These are phyloP conservation scores for Narthecium ossifragum DNA, from an alignment of 106 monocot species.

Conservation along the genomic window DNA sequence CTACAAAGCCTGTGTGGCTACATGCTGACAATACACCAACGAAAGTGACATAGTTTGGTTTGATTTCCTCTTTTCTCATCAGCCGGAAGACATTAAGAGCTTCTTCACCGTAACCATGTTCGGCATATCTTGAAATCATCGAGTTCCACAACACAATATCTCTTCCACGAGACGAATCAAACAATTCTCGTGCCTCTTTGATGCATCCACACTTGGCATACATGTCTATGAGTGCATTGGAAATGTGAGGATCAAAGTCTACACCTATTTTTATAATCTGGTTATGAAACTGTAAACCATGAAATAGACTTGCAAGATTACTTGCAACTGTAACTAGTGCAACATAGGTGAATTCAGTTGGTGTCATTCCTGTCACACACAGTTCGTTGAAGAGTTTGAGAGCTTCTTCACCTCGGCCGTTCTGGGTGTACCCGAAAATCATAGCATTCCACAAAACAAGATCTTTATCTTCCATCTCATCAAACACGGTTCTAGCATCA, in stretches of 20 bases:
- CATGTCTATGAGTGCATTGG: slow-evolving; percentile 80
- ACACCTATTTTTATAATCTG: slow-evolving; percentile 63
- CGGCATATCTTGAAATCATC: slow-evolving; percentile 80
- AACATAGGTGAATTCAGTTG: slow-evolving; percentile 65
- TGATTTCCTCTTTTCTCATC: slow-evolving; percentile 37
- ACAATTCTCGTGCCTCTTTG: slow-evolving; percentile 49
- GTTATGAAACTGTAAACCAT: slow-evolving; percentile 55
- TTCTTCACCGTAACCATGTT: slow-evolving; percentile 70
- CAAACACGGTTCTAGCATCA: slow-evolving; percentile 69
- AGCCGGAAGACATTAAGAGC: slow-evolving; percentile 44
- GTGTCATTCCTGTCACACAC: slow-evolving; percentile 22
- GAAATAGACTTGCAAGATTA: slow-evolving; percentile 45
- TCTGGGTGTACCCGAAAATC: slow-evolving; percentile 63
- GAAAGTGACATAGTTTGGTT: slow-evolving; percentile 75
- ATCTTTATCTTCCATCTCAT: slow-evolving; percentile 60
- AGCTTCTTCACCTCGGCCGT: slow-evolving; percentile 56
- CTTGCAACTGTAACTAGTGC: slow-evolving; percentile 58
- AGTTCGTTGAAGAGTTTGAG: slow-evolving; percentile 47
- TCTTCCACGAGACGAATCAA: slow-evolving; percentile 19
- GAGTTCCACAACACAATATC: slow-evolving; percentile 87
- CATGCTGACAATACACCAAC: slow-evolving; percentile 81
- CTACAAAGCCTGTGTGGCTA: slow-evolving; percentile 64
- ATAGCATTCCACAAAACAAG: slow-evolving; percentile 88
- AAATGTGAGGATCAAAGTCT: slow-evolving; percentile 49
- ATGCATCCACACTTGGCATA: slow-evolving; percentile 90